Conservation (phyloP, 805 yeast species). For the Candida incommunis region DNA sequence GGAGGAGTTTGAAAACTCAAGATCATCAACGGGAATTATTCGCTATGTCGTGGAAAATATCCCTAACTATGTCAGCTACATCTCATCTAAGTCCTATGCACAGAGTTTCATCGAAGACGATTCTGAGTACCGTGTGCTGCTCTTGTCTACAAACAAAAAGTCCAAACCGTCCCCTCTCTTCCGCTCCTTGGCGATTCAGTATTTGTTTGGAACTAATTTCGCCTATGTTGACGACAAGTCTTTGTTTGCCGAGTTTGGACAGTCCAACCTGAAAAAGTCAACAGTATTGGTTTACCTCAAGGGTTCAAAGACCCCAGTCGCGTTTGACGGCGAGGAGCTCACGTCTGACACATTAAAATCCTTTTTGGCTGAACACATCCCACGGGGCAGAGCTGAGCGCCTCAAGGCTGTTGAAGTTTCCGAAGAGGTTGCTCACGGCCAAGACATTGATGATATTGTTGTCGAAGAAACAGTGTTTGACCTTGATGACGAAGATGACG, state of each 20-base stretch:
- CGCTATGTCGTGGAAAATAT: constrained; percentile 15
- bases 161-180: constrained; percentile 17
- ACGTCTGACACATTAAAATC: constrained; percentile 12
- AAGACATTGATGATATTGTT: constrained; percentile 18
- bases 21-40: constrained; percentile 15
- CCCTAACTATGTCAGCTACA: constrained; percentile 17
- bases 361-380: constrained; percentile 13
- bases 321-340: constrained; percentile 17
- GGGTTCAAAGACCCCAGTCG: constrained; percentile 12
- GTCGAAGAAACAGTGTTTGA: constrained; percentile 5
- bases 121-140: constrained; percentile 16
- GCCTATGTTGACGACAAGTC: constrained; percentile 12
- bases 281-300: constrained; percentile 14
- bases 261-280: constrained; percentile 8
- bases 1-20: constrained; percentile 19
- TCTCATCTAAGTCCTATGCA: constrained; percentile 11
- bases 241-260: background rate
- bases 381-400: constrained; percentile 3
- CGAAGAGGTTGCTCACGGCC: constrained; percentile 60
- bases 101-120: constrained; percentile 13
- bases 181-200: constrained; percentile 19
- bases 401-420: constrained; percentile 49
- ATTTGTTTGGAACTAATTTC: constrained; percentile 16
- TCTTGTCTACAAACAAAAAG: constrained; percentile 15
- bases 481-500: constrained; percentile 25